A percentile compares a stretch with the other conserved stretches of the same genome.
Conservation (phyloP, 179 eudicot genomes). For the Corrigiola litoralis region DNA sequence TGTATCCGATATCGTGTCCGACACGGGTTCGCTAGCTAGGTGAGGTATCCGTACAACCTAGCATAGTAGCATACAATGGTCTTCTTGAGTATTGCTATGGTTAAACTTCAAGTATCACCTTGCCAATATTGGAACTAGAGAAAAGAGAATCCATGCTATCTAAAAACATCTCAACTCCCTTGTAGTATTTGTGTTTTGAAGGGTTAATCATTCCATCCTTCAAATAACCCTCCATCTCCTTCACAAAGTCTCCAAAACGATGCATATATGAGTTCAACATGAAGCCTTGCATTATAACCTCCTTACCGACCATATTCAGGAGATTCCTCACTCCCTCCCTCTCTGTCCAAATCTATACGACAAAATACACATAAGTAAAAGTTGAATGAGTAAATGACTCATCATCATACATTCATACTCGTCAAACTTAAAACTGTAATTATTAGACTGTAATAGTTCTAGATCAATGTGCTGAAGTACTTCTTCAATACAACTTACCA, state of each 20-base stretch:
- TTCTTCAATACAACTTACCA: too few relatives aligned
- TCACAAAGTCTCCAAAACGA: slow-evolving; percentile 20
- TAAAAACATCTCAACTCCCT: slow-evolving; percentile 38
- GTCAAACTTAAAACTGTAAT: too few relatives aligned
- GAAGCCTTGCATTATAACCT: slow-evolving; percentile 42
- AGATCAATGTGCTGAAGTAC: too few relatives aligned
- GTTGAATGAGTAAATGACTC: too few relatives aligned
- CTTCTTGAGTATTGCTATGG: not conserved
- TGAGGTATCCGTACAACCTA: too few relatives aligned
- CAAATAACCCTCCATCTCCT: slow-evolving; percentile 32
- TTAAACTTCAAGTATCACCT: slow-evolving; percentile 34
- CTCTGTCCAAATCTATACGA: slow-evolving; percentile 32
- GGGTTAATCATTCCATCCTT: slow-evolving; percentile 28
- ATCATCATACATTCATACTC: too few relatives aligned
- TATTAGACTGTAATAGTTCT: too few relatives aligned
- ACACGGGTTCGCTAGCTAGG: too few relatives aligned
- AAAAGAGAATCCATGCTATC: slow-evolving; percentile 33
- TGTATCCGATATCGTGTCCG: too few relatives aligned
- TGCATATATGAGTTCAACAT: slow-evolving; percentile 19
- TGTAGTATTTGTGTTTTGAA: slow-evolving; percentile 19
- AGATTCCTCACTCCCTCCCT: slow-evolving; percentile 43
- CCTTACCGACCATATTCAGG: slow-evolving; percentile 43
- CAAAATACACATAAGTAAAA: not conserved
- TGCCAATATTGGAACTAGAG: slow-evolving; percentile 37
- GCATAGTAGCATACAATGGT: too few relatives aligned